Evolutionary conservation across 2,329 filamentous ascomycete species (phyloP).

Genomic region (Nemania diffusa): DNA sequence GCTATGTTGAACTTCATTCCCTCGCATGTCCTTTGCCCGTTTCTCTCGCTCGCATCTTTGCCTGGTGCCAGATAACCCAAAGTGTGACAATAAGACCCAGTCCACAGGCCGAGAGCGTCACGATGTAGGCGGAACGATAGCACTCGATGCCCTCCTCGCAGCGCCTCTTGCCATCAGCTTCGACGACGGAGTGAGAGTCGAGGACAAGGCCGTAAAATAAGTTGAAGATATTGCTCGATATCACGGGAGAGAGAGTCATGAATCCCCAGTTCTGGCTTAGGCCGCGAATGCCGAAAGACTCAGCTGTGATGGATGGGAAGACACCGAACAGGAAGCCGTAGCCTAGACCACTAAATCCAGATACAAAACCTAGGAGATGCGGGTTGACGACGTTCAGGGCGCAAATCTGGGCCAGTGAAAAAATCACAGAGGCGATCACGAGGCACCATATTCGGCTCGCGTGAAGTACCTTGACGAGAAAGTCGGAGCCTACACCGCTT

Average conservation of each 20-base stretch:
- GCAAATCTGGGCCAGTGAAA: conserved; percentile 80
- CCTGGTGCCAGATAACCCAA: conserved; percentile 73
- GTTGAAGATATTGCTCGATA: conserved; percentile 93
- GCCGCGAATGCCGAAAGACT: conserved; percentile 89
- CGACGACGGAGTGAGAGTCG: conserved; percentile 79
- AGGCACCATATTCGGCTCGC: conserved; percentile 93
- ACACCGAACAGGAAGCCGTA: conserved; percentile 97
- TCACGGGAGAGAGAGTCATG: conserved; percentile 88
- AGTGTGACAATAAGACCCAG: conserved; percentile 76
- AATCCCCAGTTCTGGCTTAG: conserved; percentile 96
- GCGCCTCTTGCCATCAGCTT: conserved; percentile 74
- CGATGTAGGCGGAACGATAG: conserved; percentile 82
- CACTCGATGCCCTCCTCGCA: conserved; percentile 83
- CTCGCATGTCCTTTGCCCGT: conserved; percentile 39
- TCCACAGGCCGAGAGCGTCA: conserved; percentile 78
- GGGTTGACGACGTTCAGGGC: conserved; percentile 82
- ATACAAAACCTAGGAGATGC: conserved; percentile 79
- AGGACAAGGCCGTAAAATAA: conserved; percentile 87
- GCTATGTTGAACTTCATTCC: conserved; percentile 31
- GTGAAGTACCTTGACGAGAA: conserved; percentile 82
- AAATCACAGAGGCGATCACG: conserved; percentile 79
- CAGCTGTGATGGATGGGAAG: conserved; percentile 87
- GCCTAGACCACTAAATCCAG: conserved; percentile 83
- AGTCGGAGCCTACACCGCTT: conserved; percentile 88
- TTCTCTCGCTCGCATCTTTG: conserved; percentile 52